A percentile compares a stretch with the other conserved stretches of the same genome.
These are phyloP conservation scores for Pythium guiyangense DNA, from an alignment of 352 stramenopile species.

Conservation along the genomic window DNA sequence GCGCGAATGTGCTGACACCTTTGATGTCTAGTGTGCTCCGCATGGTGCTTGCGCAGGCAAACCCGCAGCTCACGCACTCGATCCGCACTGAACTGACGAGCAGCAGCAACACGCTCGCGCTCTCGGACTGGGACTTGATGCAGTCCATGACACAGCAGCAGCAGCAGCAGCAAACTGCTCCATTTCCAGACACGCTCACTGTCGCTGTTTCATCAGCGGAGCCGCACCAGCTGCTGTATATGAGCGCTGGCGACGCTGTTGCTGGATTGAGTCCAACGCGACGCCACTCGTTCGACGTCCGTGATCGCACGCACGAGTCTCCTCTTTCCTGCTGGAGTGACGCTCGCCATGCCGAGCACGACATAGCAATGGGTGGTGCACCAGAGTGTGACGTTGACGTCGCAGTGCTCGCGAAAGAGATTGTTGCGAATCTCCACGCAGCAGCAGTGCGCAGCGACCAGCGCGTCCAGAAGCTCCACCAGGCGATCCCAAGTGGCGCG, in stretches of 20 bases:
- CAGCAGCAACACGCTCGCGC: background rate
- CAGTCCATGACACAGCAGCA: slow-evolving; percentile 9
- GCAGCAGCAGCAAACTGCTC: background rate
- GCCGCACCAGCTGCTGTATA: too few species aligned
- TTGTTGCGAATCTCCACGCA: slow-evolving; percentile 33
- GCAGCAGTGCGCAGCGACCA: slow-evolving; percentile 23
- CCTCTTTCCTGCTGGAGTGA: too few species aligned
- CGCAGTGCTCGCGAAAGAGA: slow-evolving; percentile 24
- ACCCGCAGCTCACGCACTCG: slow-evolving; percentile 12
- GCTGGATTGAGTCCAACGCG: too few species aligned
- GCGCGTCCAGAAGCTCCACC: slow-evolving; percentile 20
- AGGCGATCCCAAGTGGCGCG: slow-evolving; percentile 17
- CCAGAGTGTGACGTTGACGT: too few species aligned
- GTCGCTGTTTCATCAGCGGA: background rate
- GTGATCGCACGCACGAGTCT: too few species aligned
- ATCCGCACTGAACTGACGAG: slow-evolving; percentile 10
- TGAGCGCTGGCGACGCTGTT: too few species aligned
- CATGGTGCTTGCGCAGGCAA: slow-evolving; percentile 15
- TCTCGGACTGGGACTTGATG: slow-evolving; percentile 17
- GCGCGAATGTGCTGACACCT: background rate
- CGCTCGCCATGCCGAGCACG: slow-evolving; percentile 8
- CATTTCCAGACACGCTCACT: too few species aligned
- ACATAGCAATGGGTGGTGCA: too few species aligned
- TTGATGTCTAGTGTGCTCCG: slow-evolving; percentile 11
- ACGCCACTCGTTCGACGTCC: slow-evolving; percentile 9